These are phyloP conservation scores for Rhynchospora breviuscula DNA, from an alignment of 176 grass and related monocot species.

Conservation along the genomic window DNA sequence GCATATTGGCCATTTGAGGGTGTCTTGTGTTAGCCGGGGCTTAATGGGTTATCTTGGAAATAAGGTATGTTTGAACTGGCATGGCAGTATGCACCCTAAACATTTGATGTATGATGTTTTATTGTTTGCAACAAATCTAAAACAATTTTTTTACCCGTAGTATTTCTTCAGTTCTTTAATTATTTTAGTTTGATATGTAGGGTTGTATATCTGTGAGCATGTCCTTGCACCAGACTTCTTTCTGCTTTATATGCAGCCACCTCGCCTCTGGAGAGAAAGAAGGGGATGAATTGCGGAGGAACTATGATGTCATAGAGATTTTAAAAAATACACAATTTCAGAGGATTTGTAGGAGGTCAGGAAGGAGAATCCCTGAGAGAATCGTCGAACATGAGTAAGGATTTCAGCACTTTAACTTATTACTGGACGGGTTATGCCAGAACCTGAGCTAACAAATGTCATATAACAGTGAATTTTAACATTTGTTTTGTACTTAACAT, in stretches of 20 bases:
- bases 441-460: background rate
- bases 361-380: slow-evolving; percentile 56
- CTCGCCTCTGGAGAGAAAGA: slow-evolving; percentile 87
- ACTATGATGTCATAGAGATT: slow-evolving; percentile 75
- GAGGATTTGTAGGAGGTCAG: slow-evolving; percentile 68
- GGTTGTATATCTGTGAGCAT: slow-evolving; percentile 94
- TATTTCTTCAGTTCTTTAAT: slow-evolving; percentile 5
- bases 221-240: slow-evolving; percentile 78
- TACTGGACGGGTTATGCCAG: background rate
- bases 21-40: slow-evolving; percentile 72
- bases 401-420: background rate
- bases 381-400: slow-evolving; percentile 91
- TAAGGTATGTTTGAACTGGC: slow-evolving; percentile 43
- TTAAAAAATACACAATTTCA: slow-evolving; percentile 67
- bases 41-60: slow-evolving; percentile 94
- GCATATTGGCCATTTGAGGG: slow-evolving; percentile 70
- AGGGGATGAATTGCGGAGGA: slow-evolving; percentile 76
- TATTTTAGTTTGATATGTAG: slow-evolving; percentile 30
- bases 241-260: slow-evolving; percentile 94
- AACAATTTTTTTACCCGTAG: background rate
- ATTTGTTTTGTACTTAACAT: background rate
- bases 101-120: background rate
- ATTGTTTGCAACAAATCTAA: slow-evolving; percentile 11
- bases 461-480: background rate
- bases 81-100: background rate